Evolutionary conservation across 2,329 filamentous ascomycete species (phyloP), one percentile per base, ranked within the genome.

Genomic region (Teratosphaeria pseudoeucalypti): DNA sequence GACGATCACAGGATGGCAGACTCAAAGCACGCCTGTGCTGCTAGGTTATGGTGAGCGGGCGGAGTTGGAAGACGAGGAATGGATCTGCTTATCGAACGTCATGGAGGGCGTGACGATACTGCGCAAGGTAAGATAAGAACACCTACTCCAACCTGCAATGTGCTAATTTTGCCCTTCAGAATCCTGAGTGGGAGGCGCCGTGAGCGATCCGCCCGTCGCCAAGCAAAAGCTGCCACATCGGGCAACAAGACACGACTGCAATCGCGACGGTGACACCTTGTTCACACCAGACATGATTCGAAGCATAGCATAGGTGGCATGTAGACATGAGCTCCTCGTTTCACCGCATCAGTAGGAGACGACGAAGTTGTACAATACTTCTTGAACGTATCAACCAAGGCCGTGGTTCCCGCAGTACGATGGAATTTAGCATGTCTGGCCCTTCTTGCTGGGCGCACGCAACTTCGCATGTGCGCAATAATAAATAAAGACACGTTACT

Each of bases 1-100:
- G 86, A 99, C 94, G 2, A 99, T 99, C 70, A 99, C 94, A 10
- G 94, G 94, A 57, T 99, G 94, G 94, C 94, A 99, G 77, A 99
- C 94, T 65, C 94, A 99, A 80, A 96, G 90, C 78, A 99, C 94
- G n/a, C 94, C 94, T 0, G 94, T 99, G 54, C 80, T 99, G 61
- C 79, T 99, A 68, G 87, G 90, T n/a, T 88, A 96, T 71, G 94
- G 95, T 34, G 94, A 99, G 80, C 83, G 95, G 69, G 94, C 94
- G 10, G 94, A 99, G 79, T 79, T 99, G 56, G 94, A 99, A 75
- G 94, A 99, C 70, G 94, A 99, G 78, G 87, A 99, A 78, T 99
- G 97, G 74, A 87, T 97, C 65, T 90, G 88, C 75, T 78, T 99
- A 71, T 95, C 87, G 73, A 94, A 85, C 78, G 95, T 87, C 57